Base-by-base conservation (phyloP, 1,139 yeast genomes). In the Martiniozyma asiatica region DNA sequence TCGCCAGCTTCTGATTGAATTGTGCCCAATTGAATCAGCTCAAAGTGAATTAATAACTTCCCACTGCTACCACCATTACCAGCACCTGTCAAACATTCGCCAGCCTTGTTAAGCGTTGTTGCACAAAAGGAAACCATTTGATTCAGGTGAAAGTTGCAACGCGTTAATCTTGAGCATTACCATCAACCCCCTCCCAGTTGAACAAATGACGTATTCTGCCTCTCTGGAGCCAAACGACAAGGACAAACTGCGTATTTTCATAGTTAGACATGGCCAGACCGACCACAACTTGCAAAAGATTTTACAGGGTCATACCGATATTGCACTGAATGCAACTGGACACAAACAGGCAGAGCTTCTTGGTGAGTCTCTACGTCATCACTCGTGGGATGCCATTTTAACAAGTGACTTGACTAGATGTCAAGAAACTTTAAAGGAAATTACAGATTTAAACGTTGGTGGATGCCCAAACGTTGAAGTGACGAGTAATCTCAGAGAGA, bases 251-350 rank as follows among this genome's bases (percentile, higher is more conserved):
- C 59, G 84, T 15, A 49, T 81, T 2, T 73, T 76, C 41, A 50
- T 79, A 4, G 68, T 81, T 5, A 66, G 94, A 44, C 94, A 81
- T 45, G 94, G 93, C 3, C 89, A 78, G 49, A 81, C 94, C 0
- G 73, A 73, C 36, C 73, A 75, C 49, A 81, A 81, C 48, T 60
- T 64, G 14, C 50, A 64, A 36, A 73, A 72, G 50, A 74, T 77
- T 29, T 54, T 81, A 27, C 94, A 81, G 50, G 94, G 94, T 3
- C 93, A 81, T 47, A 42, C 57, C 29, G 72, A 81, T 45, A 67
- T 73, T 4, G 64, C 67, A 19, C 48, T 81, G 30, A 80, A 81
- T 44, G 61, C 53, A 0, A 61, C 59, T 2, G 94, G 94, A 0
- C 33, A 45, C 3, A 44, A 54, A 3, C 89, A 78, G 46, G 79